Base-by-base conservation (phyloP, 192 early-diverging fungal species). In the Backusella sp. region DNA sequence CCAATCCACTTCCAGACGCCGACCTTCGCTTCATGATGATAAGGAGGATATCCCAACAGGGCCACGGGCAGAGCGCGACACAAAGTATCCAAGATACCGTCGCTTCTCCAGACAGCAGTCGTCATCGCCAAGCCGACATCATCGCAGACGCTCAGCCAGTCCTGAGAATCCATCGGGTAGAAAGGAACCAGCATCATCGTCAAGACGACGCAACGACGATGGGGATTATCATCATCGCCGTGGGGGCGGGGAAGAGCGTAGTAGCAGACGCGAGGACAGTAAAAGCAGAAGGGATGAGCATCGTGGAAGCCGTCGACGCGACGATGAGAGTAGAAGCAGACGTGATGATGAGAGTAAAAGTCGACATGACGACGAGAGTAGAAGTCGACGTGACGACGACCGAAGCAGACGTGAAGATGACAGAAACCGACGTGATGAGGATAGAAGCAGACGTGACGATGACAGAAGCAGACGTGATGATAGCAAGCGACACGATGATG, bases 21-120 rank as follows among this genome's bases (percentile, higher is more conserved):
- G 44, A 26, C 37, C 37, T 11, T 42, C 65, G 32, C 28, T 26
- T 32, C 53, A 39, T 65, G 41, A 59, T 35, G 23, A 42, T 9
- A 49, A 46, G 11, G 52, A 35, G 35, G 37, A 65, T n/a, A 75
- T 80, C 21, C 79, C 79, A 1, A 80, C 79, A 12, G 79, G 73
- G 0, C 79, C 79, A 23, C 71, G 79, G 5, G 69, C 79, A 15
- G 79, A 80, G 0, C 62, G 71, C 12, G 76, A 72, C 3, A 19
- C 39, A 11, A 32, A 32, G 19, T 32, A 44, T 28, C 53, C 49
- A 23, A 5, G 52, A 59, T 67, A 30, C 35, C 65, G 37, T 35
- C 76, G 77, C 14, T 66, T 36, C 34, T 34, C 12, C 1, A 73
- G 59, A 37, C 77, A 68, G 8, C 56, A 62, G 23, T 78, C 77